Evolutionary conservation across 2,329 filamentous ascomycete genomes (phyloP).

Genomic region (Penicillium sp.): DNA sequence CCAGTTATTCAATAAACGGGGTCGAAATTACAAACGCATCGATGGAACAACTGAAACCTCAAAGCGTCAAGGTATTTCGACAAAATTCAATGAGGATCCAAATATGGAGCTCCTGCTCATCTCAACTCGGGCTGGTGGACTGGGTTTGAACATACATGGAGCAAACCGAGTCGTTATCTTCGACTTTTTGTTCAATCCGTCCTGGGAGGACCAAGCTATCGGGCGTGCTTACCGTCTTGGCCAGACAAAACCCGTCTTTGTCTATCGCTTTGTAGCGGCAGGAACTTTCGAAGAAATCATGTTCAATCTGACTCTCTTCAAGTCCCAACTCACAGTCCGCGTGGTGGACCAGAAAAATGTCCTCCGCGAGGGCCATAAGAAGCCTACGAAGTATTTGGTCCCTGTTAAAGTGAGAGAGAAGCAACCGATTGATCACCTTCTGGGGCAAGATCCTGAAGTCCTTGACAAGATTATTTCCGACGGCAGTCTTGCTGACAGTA

Average conservation of each 20-base stretch:
- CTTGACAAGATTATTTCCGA: conserved; percentile 55
- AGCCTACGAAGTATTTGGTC: conserved; percentile 58
- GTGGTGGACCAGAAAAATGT: conserved; percentile 84
- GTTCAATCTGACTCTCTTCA: conserved; percentile 76
- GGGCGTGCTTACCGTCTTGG: conserved; percentile 84
- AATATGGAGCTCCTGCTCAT: conserved; percentile 69
- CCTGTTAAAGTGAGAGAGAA: conserved; percentile 51
- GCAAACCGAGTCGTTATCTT: conserved; percentile 87
- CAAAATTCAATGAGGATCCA: conserved; percentile 64
- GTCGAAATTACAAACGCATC: conserved; percentile 57
- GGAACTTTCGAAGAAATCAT: conserved; percentile 78
- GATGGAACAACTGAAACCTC: conserved; percentile 64
- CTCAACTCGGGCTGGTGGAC: conserved; percentile 77
- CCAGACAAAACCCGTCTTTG: conserved; percentile 75
- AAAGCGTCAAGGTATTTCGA: conserved; percentile 63
- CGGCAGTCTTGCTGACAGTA: background rate
- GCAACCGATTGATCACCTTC: conserved; percentile 50
- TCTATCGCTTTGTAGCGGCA: conserved; percentile 77
- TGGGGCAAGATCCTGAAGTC: conserved; percentile 60
- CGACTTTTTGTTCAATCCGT: conserved; percentile 79
- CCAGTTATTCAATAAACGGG: conserved; percentile 52
- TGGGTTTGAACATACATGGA: conserved; percentile 79
- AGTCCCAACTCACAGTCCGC: conserved; percentile 73
- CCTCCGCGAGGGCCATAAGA: conserved; percentile 62
- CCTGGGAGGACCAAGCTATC: conserved; percentile 81